Conservation (phyloP, 2,329 filamentous ascomycete species). For the Penicillium sp. region DNA sequence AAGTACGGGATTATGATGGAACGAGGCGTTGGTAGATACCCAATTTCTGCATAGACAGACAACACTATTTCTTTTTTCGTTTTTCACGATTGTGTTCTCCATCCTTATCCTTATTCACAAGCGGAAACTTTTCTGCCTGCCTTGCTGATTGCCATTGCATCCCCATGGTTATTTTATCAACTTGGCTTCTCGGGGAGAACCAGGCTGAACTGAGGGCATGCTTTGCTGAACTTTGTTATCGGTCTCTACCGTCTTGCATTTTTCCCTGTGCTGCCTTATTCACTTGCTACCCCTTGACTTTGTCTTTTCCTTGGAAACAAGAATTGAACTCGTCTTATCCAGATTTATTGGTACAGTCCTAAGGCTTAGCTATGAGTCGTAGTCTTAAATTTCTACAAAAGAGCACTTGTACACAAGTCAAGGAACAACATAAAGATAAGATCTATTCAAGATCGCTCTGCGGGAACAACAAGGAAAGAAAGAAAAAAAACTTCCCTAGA, state of each 20-base stretch:
- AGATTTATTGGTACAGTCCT: not conserved
- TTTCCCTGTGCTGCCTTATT: slow-evolving; percentile 5
- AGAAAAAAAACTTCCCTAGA: slow-evolving; percentile 1
- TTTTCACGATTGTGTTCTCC: slow-evolving; percentile 17
- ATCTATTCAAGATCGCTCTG: slow-evolving; percentile 21
- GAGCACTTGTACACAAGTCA: not conserved
- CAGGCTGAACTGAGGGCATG: slow-evolving; percentile 13
- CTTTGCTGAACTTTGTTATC: slow-evolving; percentile 13
- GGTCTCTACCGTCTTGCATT: slow-evolving; percentile 19
- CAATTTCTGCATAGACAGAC: slow-evolving; percentile 37
- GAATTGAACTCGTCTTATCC: slow-evolving; percentile 7
- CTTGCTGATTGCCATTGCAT: slow-evolving; percentile 6
- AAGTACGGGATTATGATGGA: slow-evolving; percentile 41
- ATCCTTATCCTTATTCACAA: slow-evolving; percentile 11
- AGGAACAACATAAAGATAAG: slow-evolving; percentile 7
- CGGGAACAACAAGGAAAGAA: not conserved
- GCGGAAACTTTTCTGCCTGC: slow-evolving; percentile 1
- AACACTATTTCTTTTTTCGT: slow-evolving; percentile 26
- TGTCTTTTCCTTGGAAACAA: slow-evolving; percentile 16
- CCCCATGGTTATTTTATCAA: slow-evolving; percentile 6
- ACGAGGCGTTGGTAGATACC: slow-evolving; percentile 48
- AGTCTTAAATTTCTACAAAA: not conserved
- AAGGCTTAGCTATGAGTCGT: too few relatives aligned
- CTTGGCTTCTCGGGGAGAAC: slow-evolving; percentile 13
- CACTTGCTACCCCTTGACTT: not conserved